These are phyloP conservation scores for Pichia sporocuriosa DNA, from an alignment of 805 yeast species.

Conservation along the genomic window DNA sequence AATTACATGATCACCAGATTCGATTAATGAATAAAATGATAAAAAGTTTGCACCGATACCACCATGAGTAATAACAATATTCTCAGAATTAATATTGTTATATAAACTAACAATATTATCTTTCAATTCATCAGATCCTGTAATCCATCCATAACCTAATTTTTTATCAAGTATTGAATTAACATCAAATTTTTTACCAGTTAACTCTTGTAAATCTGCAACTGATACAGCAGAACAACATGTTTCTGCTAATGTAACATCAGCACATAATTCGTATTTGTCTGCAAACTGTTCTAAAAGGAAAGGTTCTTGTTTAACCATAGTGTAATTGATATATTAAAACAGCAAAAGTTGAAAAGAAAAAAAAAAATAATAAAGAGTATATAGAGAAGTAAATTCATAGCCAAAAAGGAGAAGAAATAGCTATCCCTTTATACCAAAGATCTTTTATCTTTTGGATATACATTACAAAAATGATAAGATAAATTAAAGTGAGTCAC, in stretches of 20 bases:
- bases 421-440: too few relatives aligned
- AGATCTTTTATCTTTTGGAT: too few relatives aligned
- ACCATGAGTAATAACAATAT: constrained; percentile 46
- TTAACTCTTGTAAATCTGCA: constrained; percentile 30
- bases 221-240: constrained; percentile 42
- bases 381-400: too few relatives aligned
- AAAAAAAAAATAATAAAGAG: too few relatives aligned
- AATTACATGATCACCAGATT: constrained; percentile 41
- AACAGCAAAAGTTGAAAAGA: too few relatives aligned
- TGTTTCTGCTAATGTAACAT: constrained; percentile 44
- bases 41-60: constrained; percentile 52
- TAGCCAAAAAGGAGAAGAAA: too few relatives aligned
- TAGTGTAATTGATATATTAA: constrained; percentile 11
- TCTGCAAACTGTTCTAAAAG: constrained; percentile 53
- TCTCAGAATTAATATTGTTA: constrained; percentile 25
- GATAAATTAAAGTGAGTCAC: too few relatives aligned
- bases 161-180: constrained; percentile 23
- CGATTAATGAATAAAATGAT: constrained; percentile 36
- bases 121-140: constrained; percentile 38
- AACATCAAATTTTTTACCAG: constrained; percentile 23
- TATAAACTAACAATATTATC: constrained; percentile 32
- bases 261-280: constrained; percentile 35
- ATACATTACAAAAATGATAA: too few relatives aligned
- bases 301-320: constrained; percentile 42
- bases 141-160: constrained; percentile 41